These are phyloP conservation scores for Russula ochroleuca DNA, from an alignment of 768 basidiomycete genomes.

Conservation along the genomic window DNA sequence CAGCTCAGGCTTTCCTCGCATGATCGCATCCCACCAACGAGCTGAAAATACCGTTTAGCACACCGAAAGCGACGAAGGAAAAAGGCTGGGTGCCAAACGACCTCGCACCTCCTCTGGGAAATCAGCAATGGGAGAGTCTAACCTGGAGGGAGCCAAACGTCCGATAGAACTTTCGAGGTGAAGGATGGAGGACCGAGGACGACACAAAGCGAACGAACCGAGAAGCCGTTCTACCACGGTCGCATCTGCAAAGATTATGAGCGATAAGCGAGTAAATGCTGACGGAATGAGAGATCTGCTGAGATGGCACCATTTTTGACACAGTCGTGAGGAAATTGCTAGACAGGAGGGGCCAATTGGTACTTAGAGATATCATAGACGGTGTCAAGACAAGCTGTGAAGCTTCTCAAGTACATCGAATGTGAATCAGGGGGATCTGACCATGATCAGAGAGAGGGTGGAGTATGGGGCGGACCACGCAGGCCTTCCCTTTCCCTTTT, in stretches of 20 bases:
- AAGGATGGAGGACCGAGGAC: neutral
- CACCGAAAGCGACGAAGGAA: neutral
- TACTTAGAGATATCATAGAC: neutral
- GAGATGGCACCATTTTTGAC: neutral
- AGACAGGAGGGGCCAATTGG: too few species aligned
- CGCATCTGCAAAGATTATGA: neutral
- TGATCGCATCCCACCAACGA: neutral
- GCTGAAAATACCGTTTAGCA: neutral
- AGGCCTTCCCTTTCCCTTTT: constrained; percentile 11
- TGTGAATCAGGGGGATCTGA: neutral
- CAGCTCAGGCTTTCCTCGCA: neutral
- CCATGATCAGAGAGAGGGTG: neutral
- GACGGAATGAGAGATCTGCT: neutral
- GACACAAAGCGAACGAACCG: neutral
- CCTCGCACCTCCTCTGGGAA: neutral
- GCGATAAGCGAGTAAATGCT: neutral
- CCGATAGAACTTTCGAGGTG: neutral
- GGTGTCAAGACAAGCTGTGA: neutral
- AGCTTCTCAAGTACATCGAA: too few species aligned
- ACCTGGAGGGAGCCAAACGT: neutral
- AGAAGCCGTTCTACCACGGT: neutral
- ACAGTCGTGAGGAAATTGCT: neutral
- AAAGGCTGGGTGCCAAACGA: neutral
- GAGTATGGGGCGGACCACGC: neutral
- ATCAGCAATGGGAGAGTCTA: neutral